These are phyloP conservation scores for Mycotypha africana DNA, from an alignment of 371 early-diverging fungal genomes.

Conservation along the genomic window DNA sequence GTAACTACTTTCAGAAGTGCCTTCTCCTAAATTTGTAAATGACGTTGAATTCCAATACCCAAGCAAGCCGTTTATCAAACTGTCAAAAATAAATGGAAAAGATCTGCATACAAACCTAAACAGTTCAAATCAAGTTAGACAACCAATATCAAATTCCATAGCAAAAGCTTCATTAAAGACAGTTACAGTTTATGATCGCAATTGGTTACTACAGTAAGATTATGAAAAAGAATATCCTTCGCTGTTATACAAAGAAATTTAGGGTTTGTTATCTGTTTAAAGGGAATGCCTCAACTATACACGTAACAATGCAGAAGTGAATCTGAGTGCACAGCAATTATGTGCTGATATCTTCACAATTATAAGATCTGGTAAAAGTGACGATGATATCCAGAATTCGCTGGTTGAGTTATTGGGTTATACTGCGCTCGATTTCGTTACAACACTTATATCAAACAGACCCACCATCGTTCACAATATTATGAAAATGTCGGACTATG, in stretches of 20 bases:
- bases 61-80: slow-evolving; percentile 2
- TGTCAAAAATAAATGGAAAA: neutral
- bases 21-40: slow-evolving; percentile 3
- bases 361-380: slow-evolving; percentile 46
- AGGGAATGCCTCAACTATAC: no score
- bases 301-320: slow-evolving; percentile 2
- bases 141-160: neutral
- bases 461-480: slow-evolving; percentile 46
- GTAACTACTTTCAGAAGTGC: neutral
- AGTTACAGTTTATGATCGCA: slow-evolving; percentile 30
- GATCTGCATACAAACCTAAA: neutral
- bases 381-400: slow-evolving; percentile 57
- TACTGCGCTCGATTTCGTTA: slow-evolving; percentile 66
- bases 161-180: neutral
- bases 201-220: slow-evolving; percentile 45
- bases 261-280: no score
- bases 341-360: slow-evolving; percentile 54
- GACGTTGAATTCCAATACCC: slow-evolving; percentile 7
- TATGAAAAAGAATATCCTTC: no score
- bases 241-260: neutral
- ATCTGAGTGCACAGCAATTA: slow-evolving; percentile 29
- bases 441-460: slow-evolving; percentile 45
- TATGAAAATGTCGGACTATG: slow-evolving; percentile 33
- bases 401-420: slow-evolving; percentile 77
- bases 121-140: neutral